Percentiles rank a stretch among this genome's conserved stretches.
Evolutionary conservation across 2,329 filamentous ascomycete genomes (phyloP).

Genomic region (Fusarium sp.): DNA sequence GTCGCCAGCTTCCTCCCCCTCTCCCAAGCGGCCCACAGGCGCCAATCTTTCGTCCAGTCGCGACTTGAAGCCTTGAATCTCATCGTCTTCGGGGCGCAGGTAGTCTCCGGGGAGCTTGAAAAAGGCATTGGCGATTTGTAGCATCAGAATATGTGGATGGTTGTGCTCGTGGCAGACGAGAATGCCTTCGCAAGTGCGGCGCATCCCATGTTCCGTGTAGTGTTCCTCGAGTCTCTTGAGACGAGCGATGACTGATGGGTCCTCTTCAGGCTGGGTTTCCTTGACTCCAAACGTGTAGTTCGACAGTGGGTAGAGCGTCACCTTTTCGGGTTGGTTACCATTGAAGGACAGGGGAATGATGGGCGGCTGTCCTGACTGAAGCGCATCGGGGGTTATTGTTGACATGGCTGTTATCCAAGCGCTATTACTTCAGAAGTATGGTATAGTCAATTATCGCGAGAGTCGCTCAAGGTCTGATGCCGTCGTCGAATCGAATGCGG

Average conservation of each 20-base stretch:
- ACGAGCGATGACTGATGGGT: conserved; percentile 92
- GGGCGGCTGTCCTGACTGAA: conserved; percentile 83
- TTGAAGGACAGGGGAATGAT: conserved; percentile 86
- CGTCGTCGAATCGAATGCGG: conserved; percentile 1
- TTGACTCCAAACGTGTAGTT: conserved; percentile 99
- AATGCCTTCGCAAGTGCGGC: conserved; percentile 95
- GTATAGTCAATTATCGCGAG: not conserved
- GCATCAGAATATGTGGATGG: conserved; percentile 97
- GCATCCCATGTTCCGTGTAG: conserved; percentile 92
- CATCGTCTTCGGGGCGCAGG: conserved; percentile 87
- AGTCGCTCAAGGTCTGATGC: not conserved
- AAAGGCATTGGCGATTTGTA: conserved; percentile 99
- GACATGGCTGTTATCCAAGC: conserved; percentile 69
- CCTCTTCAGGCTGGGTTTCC: conserved; percentile 97
- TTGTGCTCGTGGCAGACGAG: conserved; percentile 99
- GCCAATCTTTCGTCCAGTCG: conserved; percentile 93
- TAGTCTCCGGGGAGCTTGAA: conserved; percentile 99
- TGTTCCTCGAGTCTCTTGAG: conserved; percentile 96
- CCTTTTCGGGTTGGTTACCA: conserved; percentile 87
- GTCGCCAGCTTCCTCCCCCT: conserved; percentile 85
- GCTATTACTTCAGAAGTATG: not conserved
- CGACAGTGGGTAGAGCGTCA: conserved; percentile 92
- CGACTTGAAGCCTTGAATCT: conserved; percentile 93
- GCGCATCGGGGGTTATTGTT: conserved; percentile 79
- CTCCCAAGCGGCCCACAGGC: conserved; percentile 86